Evolutionary conservation across 163 green algal species (phyloP).

Genomic region (Prototheca cutis): DNA sequence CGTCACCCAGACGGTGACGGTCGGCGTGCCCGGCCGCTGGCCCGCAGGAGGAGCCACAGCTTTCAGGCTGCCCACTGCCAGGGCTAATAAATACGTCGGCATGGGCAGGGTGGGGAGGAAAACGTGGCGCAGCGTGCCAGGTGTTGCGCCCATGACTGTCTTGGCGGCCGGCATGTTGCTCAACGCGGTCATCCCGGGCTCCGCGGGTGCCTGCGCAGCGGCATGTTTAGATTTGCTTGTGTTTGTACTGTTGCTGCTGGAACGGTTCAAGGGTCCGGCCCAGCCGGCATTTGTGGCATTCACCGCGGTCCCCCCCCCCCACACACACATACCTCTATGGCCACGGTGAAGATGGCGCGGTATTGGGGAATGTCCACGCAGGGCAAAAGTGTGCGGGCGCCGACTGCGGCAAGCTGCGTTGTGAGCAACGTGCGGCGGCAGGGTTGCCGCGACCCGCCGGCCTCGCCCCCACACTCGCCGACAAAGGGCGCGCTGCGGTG

Average conservation of each 20-base stretch:
- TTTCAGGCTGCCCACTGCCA: slow-evolving; percentile 27
- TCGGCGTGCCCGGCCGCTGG: no score
- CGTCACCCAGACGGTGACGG: slow-evolving; percentile 2
- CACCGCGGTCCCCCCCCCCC: no score
- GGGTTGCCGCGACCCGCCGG: not conserved
- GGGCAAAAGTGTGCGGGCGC: slow-evolving; percentile 24
- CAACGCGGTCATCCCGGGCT: slow-evolving; percentile 10
- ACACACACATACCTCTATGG: slow-evolving; percentile 9
- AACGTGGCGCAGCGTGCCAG: not conserved
- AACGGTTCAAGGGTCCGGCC: no score
- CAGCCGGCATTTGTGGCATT: no score
- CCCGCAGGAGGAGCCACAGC: not conserved
- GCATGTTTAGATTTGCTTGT: no score
- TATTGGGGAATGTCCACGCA: slow-evolving; percentile 26
- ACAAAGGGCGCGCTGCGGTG: slow-evolving; percentile 16
- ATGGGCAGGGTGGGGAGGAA: slow-evolving; percentile 29
- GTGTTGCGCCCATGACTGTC: not conserved
- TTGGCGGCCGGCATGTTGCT: slow-evolving; percentile 20
- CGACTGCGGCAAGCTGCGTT: slow-evolving; percentile 26
- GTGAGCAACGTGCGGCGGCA: slow-evolving; percentile 11
- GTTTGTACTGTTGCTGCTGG: no score
- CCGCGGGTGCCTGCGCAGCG: no score
- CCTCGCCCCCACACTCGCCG: not conserved
- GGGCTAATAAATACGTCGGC: slow-evolving; percentile 33
- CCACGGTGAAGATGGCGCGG: slow-evolving; percentile 31